A percentile compares a stretch with the other conserved stretches of the same genome.
These are phyloP conservation scores for Leccinum ochraceum DNA, from an alignment of 768 basidiomycete species.

Conservation along the genomic window DNA sequence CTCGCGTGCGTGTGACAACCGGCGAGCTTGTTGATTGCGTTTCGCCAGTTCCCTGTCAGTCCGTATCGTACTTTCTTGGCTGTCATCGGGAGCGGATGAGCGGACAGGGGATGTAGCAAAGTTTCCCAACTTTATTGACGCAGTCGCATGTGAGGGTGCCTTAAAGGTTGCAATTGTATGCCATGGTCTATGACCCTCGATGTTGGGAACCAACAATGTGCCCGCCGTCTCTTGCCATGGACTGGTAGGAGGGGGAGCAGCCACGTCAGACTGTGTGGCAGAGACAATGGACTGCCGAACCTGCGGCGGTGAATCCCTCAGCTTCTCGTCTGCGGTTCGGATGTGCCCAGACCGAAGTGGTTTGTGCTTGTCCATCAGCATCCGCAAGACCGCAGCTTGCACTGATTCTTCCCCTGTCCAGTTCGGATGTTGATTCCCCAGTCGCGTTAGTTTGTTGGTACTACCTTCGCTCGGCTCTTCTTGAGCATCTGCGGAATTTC, in stretches of 20 bases:
- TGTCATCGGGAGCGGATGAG: slow-evolving; percentile 21
- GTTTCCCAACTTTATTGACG: slow-evolving; percentile 55
- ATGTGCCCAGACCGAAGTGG: slow-evolving; percentile 66
- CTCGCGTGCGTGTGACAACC: slow-evolving; percentile 66
- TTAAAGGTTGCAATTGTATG: slow-evolving; percentile 68
- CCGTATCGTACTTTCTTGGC: slow-evolving; percentile 41
- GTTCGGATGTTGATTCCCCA: slow-evolving; percentile 55
- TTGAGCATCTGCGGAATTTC: slow-evolving; percentile 60
- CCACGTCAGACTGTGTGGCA: not conserved
- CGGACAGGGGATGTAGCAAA: slow-evolving; percentile 35
- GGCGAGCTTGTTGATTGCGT: slow-evolving; percentile 51
- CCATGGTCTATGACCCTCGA: slow-evolving; percentile 66
- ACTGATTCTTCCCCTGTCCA: slow-evolving; percentile 80
- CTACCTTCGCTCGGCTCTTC: slow-evolving; percentile 11
- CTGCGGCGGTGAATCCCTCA: slow-evolving; percentile 50
- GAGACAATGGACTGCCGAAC: slow-evolving; percentile 26
- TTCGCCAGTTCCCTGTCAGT: slow-evolving; percentile 53
- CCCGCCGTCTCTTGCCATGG: slow-evolving; percentile 29
- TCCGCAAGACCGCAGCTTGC: slow-evolving; percentile 71
- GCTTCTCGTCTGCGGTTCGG: slow-evolving; percentile 63
- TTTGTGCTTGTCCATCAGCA: slow-evolving; percentile 88
- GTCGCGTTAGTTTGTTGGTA: slow-evolving; percentile 24
- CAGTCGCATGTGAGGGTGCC: slow-evolving; percentile 52
- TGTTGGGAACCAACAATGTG: slow-evolving; percentile 55
- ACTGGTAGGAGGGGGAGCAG: slow-evolving; percentile 4